These are phyloP conservation scores for Kluyveromyces dobzhanskii DNA, from an alignment of 805 yeast genomes.

Conservation along the genomic window DNA sequence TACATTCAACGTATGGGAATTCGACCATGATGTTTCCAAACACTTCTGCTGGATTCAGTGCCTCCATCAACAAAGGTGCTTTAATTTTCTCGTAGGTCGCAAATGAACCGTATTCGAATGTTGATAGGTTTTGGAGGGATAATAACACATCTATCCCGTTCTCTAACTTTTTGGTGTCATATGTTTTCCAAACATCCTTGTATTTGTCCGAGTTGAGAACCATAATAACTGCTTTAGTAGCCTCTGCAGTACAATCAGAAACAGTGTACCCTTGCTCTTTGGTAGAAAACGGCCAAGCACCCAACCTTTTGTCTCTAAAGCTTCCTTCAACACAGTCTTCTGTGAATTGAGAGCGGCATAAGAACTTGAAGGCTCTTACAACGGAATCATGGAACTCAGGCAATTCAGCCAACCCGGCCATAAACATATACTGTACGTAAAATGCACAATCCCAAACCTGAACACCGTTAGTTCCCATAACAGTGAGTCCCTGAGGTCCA, in stretches of 20 bases:
- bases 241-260: constrained; percentile 94
- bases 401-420: constrained; percentile 67
- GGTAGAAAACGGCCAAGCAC: constrained; percentile 96
- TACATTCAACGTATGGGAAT: constrained; percentile 96
- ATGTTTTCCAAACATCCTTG: constrained; percentile 39
- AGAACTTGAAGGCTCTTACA: constrained; percentile 57
- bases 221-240: constrained; percentile 89
- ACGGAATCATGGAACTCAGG: constrained; percentile 60
- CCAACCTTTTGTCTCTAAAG: constrained; percentile 73
- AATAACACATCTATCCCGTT: constrained; percentile 73
- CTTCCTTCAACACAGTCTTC: constrained; percentile 70
- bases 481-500: constrained; percentile 85
- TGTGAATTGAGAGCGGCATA: constrained; percentile 78
- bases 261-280: constrained; percentile 95
- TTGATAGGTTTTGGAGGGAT: constrained; percentile 67
- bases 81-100: constrained; percentile 85
- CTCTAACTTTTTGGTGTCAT: constrained; percentile 45
- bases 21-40: constrained; percentile 98
- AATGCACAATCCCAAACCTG: constrained; percentile 97
- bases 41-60: constrained; percentile 91
- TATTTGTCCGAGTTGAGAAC: constrained; percentile 59
- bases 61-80: constrained; percentile 69
- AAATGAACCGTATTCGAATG: constrained; percentile 82
- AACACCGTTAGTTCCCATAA: constrained; percentile 95
- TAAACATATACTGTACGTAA: constrained; percentile 72